Base-by-base conservation (phyloP, 768 basidiomycete species). In the Podaxis sp. region DNA sequence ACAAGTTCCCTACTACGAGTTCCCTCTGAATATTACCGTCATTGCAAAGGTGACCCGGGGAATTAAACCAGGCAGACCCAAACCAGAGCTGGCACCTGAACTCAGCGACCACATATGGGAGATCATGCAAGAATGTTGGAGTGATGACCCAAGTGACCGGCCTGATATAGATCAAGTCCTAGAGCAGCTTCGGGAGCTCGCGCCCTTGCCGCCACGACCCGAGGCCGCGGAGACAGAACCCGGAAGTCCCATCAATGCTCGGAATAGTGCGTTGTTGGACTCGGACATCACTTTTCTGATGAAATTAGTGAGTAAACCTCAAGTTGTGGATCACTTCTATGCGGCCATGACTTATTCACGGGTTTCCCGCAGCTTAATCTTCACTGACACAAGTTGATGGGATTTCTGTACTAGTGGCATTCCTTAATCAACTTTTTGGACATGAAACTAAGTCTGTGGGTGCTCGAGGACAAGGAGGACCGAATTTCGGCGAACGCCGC, bases 1-100 rank as follows among this genome's bases (percentile, higher is more conserved):
- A 17, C 56, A 63, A 5, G 44, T 69, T n/a, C 71, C 71, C 2
- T 72, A 69, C 55, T 52, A 58, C 56, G 65, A 71, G 49, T 33
- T 54, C 11, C 53, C 58, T 4, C 66, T 63, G 4, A 70, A 68
- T 12, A 33, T 60, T 1, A 64, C 68, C 6, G 62, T 71, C n/a
- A 65, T 70, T 22, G 33, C 63, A 4, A 65, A 66, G 41, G 63
- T 71, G 2, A 61, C 54, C 28, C 22, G 53, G 20, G 72, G 70
- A 11, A 48, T 40, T 13, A 56, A 38, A n/a, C 72, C 70, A 28
- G 7, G 22, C 10, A 41, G 22, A 48, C 63, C 63, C 66, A n/a
- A 37, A 6, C 15, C 6, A 3, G 13, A 49, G 46, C 49, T 22
- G 28, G 48, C 48, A 50, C n/a, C 7, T 10, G 48, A 50, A 22